Percentiles rank a stretch among this genome's conserved stretches.
These are phyloP conservation scores for Fusarium sp. DNA, from an alignment of 2,329 filamentous ascomycete genomes.

Conservation along the genomic window DNA sequence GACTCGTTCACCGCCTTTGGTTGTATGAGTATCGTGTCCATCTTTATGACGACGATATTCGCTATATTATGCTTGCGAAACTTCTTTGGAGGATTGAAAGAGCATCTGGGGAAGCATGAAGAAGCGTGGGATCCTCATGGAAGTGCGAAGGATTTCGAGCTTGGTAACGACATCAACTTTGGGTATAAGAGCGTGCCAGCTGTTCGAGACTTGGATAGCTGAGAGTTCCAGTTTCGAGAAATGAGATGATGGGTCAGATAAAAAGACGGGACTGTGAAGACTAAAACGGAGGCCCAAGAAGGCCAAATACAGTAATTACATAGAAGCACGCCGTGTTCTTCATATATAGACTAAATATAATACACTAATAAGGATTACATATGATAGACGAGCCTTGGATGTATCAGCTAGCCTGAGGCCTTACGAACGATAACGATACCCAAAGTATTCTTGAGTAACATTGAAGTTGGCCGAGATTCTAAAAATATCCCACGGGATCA, in stretches of 20 bases:
- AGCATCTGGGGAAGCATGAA: neutral
- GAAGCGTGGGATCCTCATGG: neutral
- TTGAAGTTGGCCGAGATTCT: neutral
- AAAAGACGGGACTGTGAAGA: neutral
- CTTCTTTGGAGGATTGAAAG: neutral
- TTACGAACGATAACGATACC: neutral
- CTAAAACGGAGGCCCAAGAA: rapidly evolving
- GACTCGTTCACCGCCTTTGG: neutral
- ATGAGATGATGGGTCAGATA: rapidly evolving
- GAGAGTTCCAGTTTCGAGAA: rapidly evolving
- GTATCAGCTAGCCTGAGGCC: rapidly evolving
- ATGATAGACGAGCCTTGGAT: neutral
- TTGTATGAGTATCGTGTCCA: neutral
- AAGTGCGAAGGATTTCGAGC: neutral
- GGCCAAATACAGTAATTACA: neutral
- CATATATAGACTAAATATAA: neutral
- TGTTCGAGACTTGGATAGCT: neutral
- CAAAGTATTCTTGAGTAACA: too few relatives aligned
- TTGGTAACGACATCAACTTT: neutral
- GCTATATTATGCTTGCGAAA: neutral
- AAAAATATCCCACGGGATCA: neutral
- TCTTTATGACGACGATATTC: neutral
- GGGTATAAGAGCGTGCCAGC: neutral
- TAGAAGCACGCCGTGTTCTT: neutral
- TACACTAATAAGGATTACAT: neutral